Evolutionary conservation across 768 basidiomycete genomes (phyloP).

Genomic region (Collybiopsis confluens): DNA sequence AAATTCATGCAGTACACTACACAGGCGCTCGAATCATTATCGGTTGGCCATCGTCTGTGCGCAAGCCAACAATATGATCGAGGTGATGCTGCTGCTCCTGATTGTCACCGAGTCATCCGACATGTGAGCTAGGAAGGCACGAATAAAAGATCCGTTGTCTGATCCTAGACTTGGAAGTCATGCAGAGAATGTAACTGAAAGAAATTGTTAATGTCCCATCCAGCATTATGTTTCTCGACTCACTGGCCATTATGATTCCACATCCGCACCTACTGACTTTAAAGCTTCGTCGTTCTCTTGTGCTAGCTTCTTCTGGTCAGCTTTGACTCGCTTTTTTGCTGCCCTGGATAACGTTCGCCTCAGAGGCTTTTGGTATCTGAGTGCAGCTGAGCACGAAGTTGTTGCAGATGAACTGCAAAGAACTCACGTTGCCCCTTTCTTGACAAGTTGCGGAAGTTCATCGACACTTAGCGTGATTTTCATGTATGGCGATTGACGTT

Average conservation of each 20-base stretch:
- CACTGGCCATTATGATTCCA: neutral
- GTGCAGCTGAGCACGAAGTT: neutral
- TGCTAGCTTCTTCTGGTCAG: constrained; percentile 29
- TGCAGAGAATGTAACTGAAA: too few relatives aligned
- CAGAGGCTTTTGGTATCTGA: constrained; percentile 54
- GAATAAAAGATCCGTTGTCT: too few relatives aligned
- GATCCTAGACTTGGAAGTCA: too few relatives aligned
- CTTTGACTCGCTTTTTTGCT: constrained; percentile 52
- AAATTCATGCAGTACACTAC: too few relatives aligned
- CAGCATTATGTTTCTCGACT: too few relatives aligned
- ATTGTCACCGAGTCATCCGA: too few relatives aligned
- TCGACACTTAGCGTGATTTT: constrained; percentile 56
- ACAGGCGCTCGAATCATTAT: too few relatives aligned
- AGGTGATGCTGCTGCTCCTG: too few relatives aligned
- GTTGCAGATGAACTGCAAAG: neutral
- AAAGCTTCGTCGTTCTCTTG: neutral
- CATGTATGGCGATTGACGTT: constrained; percentile 63
- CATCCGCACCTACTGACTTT: neutral
- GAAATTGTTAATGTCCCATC: too few relatives aligned
- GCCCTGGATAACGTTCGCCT: constrained; percentile 53
- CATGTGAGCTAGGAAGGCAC: too few relatives aligned
- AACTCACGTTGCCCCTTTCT: constrained; percentile 50
- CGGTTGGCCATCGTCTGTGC: too few relatives aligned
- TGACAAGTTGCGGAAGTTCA: constrained; percentile 35
- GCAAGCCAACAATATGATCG: too few relatives aligned